These are phyloP conservation scores for Monosporascus sp. DNA, from an alignment of 2,329 filamentous ascomycete genomes.

Conservation along the genomic window DNA sequence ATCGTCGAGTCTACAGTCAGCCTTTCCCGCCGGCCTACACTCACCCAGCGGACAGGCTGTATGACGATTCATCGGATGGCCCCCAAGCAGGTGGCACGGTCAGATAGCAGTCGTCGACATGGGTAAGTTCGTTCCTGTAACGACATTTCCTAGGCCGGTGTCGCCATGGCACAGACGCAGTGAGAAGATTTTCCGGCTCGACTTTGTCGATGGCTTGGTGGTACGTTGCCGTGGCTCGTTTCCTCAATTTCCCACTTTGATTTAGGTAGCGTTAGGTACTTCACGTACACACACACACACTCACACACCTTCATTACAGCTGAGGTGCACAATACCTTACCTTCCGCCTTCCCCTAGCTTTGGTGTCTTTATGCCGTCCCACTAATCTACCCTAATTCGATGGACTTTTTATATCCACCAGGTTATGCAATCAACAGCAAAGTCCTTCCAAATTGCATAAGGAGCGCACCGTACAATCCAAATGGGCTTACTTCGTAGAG, in stretches of 20 bases:
- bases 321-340: constrained; percentile 3
- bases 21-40: background rate
- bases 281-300: no score
- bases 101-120: background rate
- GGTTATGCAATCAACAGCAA: no score
- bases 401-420: no score
- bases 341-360: constrained; percentile 25
- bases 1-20: background rate
- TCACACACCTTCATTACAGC: no score
- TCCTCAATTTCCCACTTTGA: constrained; percentile 20
- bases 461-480: no score
- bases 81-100: constrained; percentile 4
- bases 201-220: constrained; percentile 13
- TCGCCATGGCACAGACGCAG: constrained; percentile 6
- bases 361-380: no score
- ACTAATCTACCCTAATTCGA: no score
- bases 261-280: constrained; percentile 4
- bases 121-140: background rate
- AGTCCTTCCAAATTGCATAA: no score
- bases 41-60: background rate
- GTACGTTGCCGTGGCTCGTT: constrained; percentile 18
- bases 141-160: constrained; percentile 1
- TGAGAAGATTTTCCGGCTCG: background rate
- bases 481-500: no score
- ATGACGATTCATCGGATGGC: constrained; percentile 1